phyloP scores from a whole-genome alignment of 305 asterid genomes.

The Fraxinus paxiana region DNA sequence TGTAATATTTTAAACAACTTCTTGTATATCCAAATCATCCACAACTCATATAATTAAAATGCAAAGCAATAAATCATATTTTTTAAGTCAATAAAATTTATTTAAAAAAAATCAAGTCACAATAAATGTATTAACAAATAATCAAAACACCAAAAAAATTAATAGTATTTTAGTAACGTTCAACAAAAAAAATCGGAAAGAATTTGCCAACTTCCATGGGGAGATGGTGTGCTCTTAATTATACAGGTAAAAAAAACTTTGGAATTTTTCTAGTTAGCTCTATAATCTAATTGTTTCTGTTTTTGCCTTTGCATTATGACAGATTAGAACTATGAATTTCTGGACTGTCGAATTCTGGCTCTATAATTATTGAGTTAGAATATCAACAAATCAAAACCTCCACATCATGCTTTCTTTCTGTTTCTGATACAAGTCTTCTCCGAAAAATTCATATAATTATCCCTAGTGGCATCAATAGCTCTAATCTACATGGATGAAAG shows the following conservation, averaged over 20 bases:
- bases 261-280: not conserved
- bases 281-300: not conserved
- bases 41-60: not conserved
- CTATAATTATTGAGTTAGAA: not conserved
- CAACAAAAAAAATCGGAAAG: constrained; percentile 34
- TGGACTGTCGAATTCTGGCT: not conserved
- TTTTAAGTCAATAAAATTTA: too few species aligned
- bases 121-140: too few species aligned
- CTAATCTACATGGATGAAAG: not conserved
- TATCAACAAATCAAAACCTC: not conserved
- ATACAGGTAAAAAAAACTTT: constrained; percentile 46
- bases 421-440: not conserved
- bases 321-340: not conserved
- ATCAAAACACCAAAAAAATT: too few species aligned
- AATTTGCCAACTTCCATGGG: constrained; percentile 83
- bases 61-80: not conserved
- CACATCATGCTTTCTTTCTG: not conserved
- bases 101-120: too few species aligned
- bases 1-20: not conserved
- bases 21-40: not conserved
- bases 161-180: not conserved
- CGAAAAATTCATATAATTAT: not conserved
- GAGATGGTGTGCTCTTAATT: constrained; percentile 97
- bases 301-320: not conserved
- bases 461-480: not conserved